Percentiles rank a stretch among this genome's conserved stretches.
Conservation (phyloP, 208 protist species). For the Porcisia hertigi region DNA sequence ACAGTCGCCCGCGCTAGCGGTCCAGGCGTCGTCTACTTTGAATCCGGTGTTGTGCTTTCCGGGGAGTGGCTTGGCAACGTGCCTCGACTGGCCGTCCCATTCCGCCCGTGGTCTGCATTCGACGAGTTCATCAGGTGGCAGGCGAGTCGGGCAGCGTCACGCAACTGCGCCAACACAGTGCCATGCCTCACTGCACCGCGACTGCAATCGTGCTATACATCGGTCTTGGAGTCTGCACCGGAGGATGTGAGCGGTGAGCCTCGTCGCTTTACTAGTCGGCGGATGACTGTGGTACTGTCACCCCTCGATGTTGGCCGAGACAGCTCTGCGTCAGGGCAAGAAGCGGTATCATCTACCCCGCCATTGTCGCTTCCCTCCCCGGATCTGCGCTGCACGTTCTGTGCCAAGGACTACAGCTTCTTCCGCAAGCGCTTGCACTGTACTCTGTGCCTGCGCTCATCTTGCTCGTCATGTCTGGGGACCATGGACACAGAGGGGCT, state of each 20-base stretch:
- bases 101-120: conserved; percentile 55
- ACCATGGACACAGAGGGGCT: conserved; percentile 44
- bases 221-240: conserved; percentile 4
- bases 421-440: conserved; percentile 69
- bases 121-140: conserved; percentile 47
- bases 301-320: conserved; percentile 6
- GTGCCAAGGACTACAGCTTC: conserved; percentile 69
- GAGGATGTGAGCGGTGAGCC: conserved; percentile 30
- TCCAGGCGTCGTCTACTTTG: conserved; percentile 52
- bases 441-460: conserved; percentile 59
- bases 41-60: conserved; percentile 59
- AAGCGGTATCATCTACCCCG: not conserved
- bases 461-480: conserved; percentile 65
- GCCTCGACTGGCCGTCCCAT: conserved; percentile 57
- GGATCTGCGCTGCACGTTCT: conserved; percentile 50
- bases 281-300: conserved; percentile 11
- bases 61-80: conserved; percentile 63
- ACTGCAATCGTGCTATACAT: conserved; percentile 30
- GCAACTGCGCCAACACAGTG: conserved; percentile 15
- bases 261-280: not conserved
- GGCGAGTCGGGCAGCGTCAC: conserved; percentile 13
- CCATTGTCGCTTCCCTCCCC: not conserved
- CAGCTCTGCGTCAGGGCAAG: not conserved
- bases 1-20: conserved; percentile 43
- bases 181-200: conserved; percentile 21